Base-by-base conservation (phyloP, 2,329 filamentous ascomycete species). In the Penicillium sp. region DNA sequence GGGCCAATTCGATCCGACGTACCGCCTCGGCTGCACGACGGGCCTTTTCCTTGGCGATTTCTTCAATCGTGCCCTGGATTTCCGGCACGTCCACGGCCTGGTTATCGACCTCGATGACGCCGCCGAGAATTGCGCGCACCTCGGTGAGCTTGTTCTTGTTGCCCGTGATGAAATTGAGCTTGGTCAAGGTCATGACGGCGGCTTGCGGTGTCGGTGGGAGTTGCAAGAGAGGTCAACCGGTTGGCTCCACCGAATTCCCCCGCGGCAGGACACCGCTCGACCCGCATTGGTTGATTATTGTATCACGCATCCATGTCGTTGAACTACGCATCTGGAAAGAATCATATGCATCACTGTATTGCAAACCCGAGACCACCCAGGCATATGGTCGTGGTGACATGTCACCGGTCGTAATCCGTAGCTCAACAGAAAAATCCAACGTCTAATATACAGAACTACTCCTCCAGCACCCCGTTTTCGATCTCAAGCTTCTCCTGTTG, bases 111-210 rank as follows among this genome's bases (percentile, higher is more conserved):
- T 86, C 79, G 59, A 96, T 87, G 30, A 77, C 75, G 52, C 81
- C 82, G 8, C 87, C 85, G 3, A 99, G 81, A 63, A 99, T 96
- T 16, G 88, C 87, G 72, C 89, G 85, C 60, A 96, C 91, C 77
- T 99, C 94, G 51, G 81, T 77, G 50, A 99, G 81, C 77, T 99
- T 99, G 78, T 96, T 95, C 67, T 87, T 85, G 75, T 99, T 99
- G 73, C 92, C 89, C 2, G 92, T 97, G 69, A 99, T 95, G 78
- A 99, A 99, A 74, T 95, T 92, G 60, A 99, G 77, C 16, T 67
- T 68, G 57, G 79, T 74, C 60, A 78, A 76, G 39, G 75, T 71
- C 44, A 75, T 70, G 76, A 81, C 81, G 43, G 38, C 49, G 35
- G 30, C 11, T 46, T 36, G 24, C 25, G 28, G 14, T 30, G 35